These are phyloP conservation scores for Saksenaea vasiformis DNA, from an alignment of 371 early-diverging fungal genomes.

Conservation along the genomic window DNA sequence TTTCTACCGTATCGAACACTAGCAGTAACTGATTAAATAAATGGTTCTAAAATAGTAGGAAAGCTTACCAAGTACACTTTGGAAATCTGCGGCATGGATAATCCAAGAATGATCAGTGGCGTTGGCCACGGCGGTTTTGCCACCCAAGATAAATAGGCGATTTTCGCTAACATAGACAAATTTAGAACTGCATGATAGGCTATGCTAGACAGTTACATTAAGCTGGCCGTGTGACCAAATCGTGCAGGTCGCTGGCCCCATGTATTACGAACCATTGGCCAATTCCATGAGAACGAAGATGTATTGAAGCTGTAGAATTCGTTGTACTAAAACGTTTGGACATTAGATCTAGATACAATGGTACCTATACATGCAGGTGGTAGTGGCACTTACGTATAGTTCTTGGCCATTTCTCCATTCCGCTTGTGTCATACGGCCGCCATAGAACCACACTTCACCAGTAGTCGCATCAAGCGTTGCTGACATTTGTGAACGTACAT, in stretches of 20 bases:
- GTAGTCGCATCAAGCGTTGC: conserved; percentile 11
- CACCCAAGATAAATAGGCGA: conserved; percentile 21
- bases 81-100: conserved; percentile 13
- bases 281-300: conserved; percentile 9
- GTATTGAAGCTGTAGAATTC: conserved; percentile 22
- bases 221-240: conserved; percentile 15
- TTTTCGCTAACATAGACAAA: conserved; percentile 2
- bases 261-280: conserved; percentile 16
- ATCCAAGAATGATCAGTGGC: conserved; percentile 3
- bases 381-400: conserved; percentile 8
- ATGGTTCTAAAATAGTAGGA: neutral
- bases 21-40: neutral
- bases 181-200: neutral
- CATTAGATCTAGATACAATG: neutral
- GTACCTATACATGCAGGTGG: no score
- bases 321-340: conserved; percentile 11
- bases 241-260: conserved; percentile 21
- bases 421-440: conserved; percentile 10
- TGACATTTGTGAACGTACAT: conserved; percentile 16
- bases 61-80: conserved; percentile 16
- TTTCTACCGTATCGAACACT: conserved; percentile 21
- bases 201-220: conserved; percentile 11
- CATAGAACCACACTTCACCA: conserved; percentile 19
- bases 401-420: neutral
- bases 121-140: conserved; percentile 7